Conservation (phyloP, 345 rosid species). For the Capsella bursapastoris region DNA sequence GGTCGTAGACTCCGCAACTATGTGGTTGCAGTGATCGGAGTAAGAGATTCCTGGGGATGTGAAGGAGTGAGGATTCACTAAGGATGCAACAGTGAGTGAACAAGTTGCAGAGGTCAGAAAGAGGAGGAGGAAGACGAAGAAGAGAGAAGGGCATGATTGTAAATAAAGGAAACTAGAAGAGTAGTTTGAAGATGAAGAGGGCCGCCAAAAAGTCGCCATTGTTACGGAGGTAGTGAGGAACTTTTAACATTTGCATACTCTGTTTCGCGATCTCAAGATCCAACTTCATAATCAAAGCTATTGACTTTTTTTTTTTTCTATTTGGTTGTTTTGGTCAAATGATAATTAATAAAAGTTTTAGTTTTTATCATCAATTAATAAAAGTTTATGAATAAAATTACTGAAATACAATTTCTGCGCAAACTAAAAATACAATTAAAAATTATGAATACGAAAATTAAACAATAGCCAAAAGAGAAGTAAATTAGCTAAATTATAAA, state of each 20-base stretch:
- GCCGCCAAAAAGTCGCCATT: constrained; percentile 42
- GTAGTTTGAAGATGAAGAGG: constrained; percentile 16
- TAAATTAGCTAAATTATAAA: background rate
- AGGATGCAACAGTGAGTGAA: constrained; percentile 37
- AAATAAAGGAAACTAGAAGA: constrained; percentile 33
- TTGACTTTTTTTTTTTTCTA: background rate
- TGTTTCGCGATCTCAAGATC: constrained; percentile 38
- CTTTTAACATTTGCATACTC: constrained; percentile 18
- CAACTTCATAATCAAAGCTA: background rate
- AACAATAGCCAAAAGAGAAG: background rate
- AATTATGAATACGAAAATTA: background rate
- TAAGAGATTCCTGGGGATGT: constrained; percentile 43
- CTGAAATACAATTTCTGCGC: background rate
- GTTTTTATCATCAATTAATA: too few species aligned
- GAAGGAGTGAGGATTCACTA: constrained; percentile 35
- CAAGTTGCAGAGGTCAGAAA: constrained; percentile 37
- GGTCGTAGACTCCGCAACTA: constrained; percentile 52
- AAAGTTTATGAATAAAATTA: too few species aligned
- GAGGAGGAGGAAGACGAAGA: constrained; percentile 8
- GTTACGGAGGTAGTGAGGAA: constrained; percentile 24
- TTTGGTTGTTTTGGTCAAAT: background rate
- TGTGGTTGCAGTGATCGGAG: constrained; percentile 56
- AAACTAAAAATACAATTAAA: background rate
- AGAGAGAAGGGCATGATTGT: constrained; percentile 6
- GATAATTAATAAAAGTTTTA: too few species aligned